A percentile compares a stretch with the other conserved stretches of the same genome.
Conservation (phyloP, 805 yeast genomes). For the Suhomyces pyralidae region DNA sequence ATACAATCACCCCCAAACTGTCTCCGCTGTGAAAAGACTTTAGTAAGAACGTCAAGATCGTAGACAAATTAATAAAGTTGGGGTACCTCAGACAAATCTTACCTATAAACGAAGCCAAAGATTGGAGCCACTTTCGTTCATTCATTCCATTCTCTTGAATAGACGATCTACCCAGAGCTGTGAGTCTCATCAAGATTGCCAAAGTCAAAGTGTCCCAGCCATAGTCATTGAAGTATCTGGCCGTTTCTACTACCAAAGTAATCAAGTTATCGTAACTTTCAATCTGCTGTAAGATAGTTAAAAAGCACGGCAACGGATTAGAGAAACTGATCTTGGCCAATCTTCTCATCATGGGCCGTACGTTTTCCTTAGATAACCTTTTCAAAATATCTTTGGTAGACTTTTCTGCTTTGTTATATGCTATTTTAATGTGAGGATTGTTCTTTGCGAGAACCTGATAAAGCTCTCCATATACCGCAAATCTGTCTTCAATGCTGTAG, state of each 20-base stretch:
- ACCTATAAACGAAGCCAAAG: slow-evolving; percentile 76
- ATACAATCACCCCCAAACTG: slow-evolving; percentile 56
- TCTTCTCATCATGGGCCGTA: slow-evolving; percentile 65
- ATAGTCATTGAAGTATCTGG: slow-evolving; percentile 67
- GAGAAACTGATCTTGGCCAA: slow-evolving; percentile 68
- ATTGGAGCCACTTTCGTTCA: slow-evolving; percentile 82
- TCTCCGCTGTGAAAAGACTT: slow-evolving; percentile 63
- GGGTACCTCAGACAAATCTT: slow-evolving; percentile 58
- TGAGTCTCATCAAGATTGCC: slow-evolving; percentile 66
- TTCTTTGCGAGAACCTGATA: slow-evolving; percentile 55
- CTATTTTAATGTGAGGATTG: slow-evolving; percentile 52
- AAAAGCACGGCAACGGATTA: slow-evolving; percentile 76
- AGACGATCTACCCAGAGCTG: slow-evolving; percentile 59
- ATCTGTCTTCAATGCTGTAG: slow-evolving; percentile 63
- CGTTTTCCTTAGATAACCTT: slow-evolving; percentile 77
- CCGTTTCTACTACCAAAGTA: slow-evolving; percentile 72
- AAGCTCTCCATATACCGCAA: slow-evolving; percentile 78
- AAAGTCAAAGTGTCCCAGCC: slow-evolving; percentile 85
- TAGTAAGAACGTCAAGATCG: slow-evolving; percentile 57
- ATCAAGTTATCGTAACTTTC: slow-evolving; percentile 90
- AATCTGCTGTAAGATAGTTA: slow-evolving; percentile 70
- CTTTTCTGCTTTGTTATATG: slow-evolving; percentile 67
- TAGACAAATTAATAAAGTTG: slow-evolving; percentile 53
- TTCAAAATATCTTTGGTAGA: slow-evolving; percentile 75
- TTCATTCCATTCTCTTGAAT: slow-evolving; percentile 77